Evolutionary conservation across 2,329 filamentous ascomycete genomes (phyloP), one percentile per base, ranked within the genome.

Genomic region (Didymella lethalis): DNA sequence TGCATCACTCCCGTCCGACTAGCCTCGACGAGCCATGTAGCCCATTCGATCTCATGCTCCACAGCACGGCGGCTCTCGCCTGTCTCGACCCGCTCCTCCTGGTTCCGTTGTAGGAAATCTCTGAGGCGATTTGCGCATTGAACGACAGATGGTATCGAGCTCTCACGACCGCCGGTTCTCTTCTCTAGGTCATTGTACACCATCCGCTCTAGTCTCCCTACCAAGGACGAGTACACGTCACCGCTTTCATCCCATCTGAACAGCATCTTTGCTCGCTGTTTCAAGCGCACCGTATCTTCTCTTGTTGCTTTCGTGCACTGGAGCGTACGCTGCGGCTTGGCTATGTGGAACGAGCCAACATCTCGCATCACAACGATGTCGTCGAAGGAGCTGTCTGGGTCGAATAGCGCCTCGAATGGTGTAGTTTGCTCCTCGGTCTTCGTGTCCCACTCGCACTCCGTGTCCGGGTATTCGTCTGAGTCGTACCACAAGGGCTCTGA

Each of bases 21-120:
- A 10, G 68, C 70, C n/a, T 65, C 59, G 2, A 67, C 63, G 11
- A 76, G 47, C 73, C 73, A 75, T 29, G 59, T 49, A n/a, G 54
- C 69, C 72, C 73, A 75, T 46, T 70, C 63, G 23, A 68, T 32
- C 55, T 76, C 71, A 61, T 74, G 72, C 45, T 68, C 61, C 4
- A 74, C 66, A 6, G 62, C 52, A 0, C 46, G 46, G 7, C 51
- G 41, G 14, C 50, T 50, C 52, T 75, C 72, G 0, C 74, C 74
- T 4, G 64, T 72, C 46, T 58, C 55, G 0, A 73, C 34, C 5
- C 71, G 58, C 11, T 60, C 67, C 1, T 65, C 55, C 8, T 61
- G 57, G 14, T 59, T 63, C 23, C 32, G 50, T 3, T 61, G 18
- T 10, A 76, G 38, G 25, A 64, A 71, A 8, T 65, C 51, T 4